These are phyloP conservation scores for Trametes versicolor DNA, from an alignment of 1,284 basidiomycete species.

Conservation along the genomic window DNA sequence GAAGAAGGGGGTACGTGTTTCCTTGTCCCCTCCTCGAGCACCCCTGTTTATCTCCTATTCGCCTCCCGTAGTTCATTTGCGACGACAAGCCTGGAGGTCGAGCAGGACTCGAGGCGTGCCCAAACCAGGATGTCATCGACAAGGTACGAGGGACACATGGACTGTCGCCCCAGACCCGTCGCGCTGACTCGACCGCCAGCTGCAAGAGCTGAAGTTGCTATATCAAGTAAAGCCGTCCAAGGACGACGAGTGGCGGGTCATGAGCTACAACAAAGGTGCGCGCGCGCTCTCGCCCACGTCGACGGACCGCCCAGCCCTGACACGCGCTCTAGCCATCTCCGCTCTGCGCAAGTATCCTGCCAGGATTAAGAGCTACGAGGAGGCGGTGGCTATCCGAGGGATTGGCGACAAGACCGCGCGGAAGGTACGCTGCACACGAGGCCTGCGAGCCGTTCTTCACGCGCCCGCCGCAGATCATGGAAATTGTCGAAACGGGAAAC, in stretches of 20 bases:
- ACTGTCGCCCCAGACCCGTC: background rate
- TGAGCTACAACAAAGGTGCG: constrained; percentile 69
- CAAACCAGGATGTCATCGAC: constrained; percentile 75
- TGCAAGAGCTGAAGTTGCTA: constrained; percentile 67
- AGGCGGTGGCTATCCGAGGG: constrained; percentile 72
- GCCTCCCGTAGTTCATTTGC: constrained; percentile 64
- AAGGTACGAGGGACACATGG: constrained; percentile 53
- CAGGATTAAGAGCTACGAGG: constrained; percentile 67
- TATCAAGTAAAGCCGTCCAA: constrained; percentile 64
- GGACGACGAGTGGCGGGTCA: constrained; percentile 71
- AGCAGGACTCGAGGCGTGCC: constrained; percentile 45
- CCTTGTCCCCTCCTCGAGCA: background rate
- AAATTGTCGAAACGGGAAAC: constrained; percentile 77
- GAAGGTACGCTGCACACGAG: constrained; percentile 59
- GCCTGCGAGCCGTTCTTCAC: background rate
- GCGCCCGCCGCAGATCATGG: constrained; percentile 67
- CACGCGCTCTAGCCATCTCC: constrained; percentile 17
- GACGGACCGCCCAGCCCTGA: background rate
- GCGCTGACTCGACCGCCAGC: constrained; percentile 48
- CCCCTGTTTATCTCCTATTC: background rate
- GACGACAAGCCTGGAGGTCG: constrained; percentile 54
- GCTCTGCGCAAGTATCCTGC: constrained; percentile 59
- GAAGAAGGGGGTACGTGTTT: constrained; percentile 25
- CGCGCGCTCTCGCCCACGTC: constrained; percentile 14
- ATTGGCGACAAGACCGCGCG: constrained; percentile 80